Evolutionary conservation across 768 basidiomycete genomes (phyloP), one percentile per base, ranked within the genome.

Genomic region (Pulveroboletus sp.): DNA sequence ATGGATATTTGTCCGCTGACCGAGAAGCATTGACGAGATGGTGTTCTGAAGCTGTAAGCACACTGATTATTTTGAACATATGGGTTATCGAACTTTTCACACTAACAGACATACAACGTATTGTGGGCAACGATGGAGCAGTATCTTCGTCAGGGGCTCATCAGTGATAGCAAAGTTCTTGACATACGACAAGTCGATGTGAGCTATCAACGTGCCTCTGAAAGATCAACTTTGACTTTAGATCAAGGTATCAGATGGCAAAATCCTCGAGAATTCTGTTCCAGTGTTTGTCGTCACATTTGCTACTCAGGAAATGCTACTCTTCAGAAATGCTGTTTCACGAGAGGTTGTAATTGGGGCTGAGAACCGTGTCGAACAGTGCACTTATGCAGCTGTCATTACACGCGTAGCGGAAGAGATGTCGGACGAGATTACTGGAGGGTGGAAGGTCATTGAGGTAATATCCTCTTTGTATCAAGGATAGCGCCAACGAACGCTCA

Each of bases 131-230:
- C 93, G 7, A 90, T 99, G 82, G 93, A 94, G 57, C 86, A 89
- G 59, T 97, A 93, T 66, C 79, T 94, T 43, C 78, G 81, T 33
- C 93, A 95, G 62, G 93, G 95, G 2, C 78, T 98, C 24, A 74
- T 95, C 56, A 91, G 89, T 56, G 92, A 94, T 63, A 93, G 89
- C 69, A 92, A 91, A 62, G 88, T 96, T 17, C 82, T 98, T 17
- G 95, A 98, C 71, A 98, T 99, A 64, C 88, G 93, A 49, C 87
- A 95, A 73, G 93, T 99, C 37, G 96, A 99, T 68, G 93, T 97
- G 66, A 53, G 86, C 73, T 45, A 24, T 43, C 30, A 40, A 8
- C 24, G 15, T 50, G 17, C 50, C 35, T 47, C 15, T 21, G 24
- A 17, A 6, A 18, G 39, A 27, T 33, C n/a, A 15, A 43, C 30